Base-by-base conservation (phyloP, 139 green algal genomes). In the Coelastrella sp. region DNA sequence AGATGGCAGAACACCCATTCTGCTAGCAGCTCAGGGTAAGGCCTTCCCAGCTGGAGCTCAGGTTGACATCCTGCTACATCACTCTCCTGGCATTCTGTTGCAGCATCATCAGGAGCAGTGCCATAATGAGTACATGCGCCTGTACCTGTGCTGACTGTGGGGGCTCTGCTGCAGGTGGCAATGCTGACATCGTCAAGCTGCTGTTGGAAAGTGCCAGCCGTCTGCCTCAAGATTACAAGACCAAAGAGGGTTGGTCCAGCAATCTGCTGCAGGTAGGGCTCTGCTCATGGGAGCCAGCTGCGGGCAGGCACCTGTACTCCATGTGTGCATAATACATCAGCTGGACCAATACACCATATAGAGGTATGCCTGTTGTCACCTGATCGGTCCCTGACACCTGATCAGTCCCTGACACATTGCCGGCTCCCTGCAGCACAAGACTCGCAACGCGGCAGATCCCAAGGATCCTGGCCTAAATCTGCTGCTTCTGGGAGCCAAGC, bases 171-270 rank as follows among this genome's bases (percentile, higher is more conserved):
- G 14, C 19, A 82, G 76, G 76, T 22, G 76, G 76, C 76, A 82
- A 82, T 63, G 76, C 76, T 61, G 76, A 82, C 9, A 56, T 82
- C 8, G 76, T 82, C 24, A 49, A 56, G 27, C 76, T 82, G 76
- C 76, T 82, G 27, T 25, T 82, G 76, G 76, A 82, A 11, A 59
- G 25, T 63, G 76, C 76, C 25, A 82, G 76, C 76, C 49, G 76
- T 49, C 27, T 82, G 27, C 76, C 76, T 9, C 76, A 82, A 25
- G 76, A 82, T 25, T 82, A n/a, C 76, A 82, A 82, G 76, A 82
- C 27, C 76, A 82, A 60, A 56, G 76, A 82, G 9, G 76, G 76
- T 7, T 82, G 76, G 76, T 24, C 25, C 25, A 82, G 76, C 76
- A 82, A 82, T 25, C 76, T 82, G 76, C 27, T 82, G 76, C 76